Evolutionary conservation across 768 basidiomycete genomes (phyloP), one percentile per base, ranked within the genome.

Genomic region (Naematelia aurantialba): DNA sequence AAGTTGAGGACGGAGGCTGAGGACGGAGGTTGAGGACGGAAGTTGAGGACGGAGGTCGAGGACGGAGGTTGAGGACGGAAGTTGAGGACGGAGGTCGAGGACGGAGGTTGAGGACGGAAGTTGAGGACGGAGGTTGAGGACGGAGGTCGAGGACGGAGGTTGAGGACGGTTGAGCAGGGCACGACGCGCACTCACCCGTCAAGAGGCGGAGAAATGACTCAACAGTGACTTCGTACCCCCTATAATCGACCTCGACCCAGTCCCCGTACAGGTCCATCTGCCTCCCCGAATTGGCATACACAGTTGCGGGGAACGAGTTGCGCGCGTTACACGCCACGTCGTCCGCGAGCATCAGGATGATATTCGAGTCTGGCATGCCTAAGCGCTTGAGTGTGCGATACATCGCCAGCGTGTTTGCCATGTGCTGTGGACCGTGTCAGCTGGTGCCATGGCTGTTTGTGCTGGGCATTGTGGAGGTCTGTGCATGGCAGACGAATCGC

Each of bases 391-490:
- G 91, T 0, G 94, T 98, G 58, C 96, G 89, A 74, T 98, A 98
- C 93, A 99, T 97, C 73, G 92, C 93, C 22, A 99, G 82, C 0
- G 94, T 89, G 78, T 98, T 99, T 8, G 96, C 86, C 91, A 98
- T 98, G 76, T 98, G 96, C 92, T 97, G 66, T n/a, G 53, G 47
- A 30, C 25, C 52, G 42, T 34, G 44, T 51, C 3, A 49, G 17
- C 8, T 48, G 5, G 11, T 46, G n/a, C n/a, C n/a, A n/a, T n/a
- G n/a, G n/a, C n/a, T n/a, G n/a, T n/a, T n/a, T n/a, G n/a, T n/a
- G 29, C 11, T 12, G 22, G n/a, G n/a, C n/a, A n/a, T n/a, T n/a
- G n/a, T n/a, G n/a, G n/a, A n/a, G n/a, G n/a, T n/a, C n/a, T n/a
- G n/a, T n/a, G n/a, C n/a, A n/a, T n/a, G n/a, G n/a, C n/a, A n/a